phyloP scores from a whole-genome alignment of 2,329 filamentous ascomycete genomes.

The Kalaharituber pfeilii region DNA sequence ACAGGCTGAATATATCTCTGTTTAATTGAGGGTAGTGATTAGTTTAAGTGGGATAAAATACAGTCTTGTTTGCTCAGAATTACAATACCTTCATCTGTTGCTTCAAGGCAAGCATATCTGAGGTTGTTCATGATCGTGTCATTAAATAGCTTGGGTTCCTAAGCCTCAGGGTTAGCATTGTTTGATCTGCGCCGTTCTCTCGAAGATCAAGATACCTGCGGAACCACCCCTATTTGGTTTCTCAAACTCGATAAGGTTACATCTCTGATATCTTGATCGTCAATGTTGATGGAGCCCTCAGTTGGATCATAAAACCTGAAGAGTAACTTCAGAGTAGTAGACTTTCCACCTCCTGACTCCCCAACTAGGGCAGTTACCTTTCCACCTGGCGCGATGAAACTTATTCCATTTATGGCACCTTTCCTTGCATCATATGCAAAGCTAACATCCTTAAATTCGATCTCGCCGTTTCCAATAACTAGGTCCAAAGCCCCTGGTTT shows the following conservation, averaged over 20 bases:
- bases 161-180: no score
- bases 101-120: conserved; percentile 43
- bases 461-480: conserved; percentile 31
- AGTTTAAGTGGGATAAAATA: conserved; percentile 1
- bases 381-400: conserved; percentile 34
- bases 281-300: conserved; percentile 37
- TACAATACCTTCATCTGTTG: conserved; percentile 34
- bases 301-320: conserved; percentile 44
- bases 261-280: conserved; percentile 42
- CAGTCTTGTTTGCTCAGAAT: neutral
- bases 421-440: conserved; percentile 41
- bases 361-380: conserved; percentile 44
- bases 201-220: conserved; percentile 28
- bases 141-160: conserved; percentile 48
- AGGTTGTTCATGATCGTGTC: conserved; percentile 47
- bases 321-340: conserved; percentile 43
- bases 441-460: conserved; percentile 38
- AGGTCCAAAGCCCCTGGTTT: conserved; percentile 32
- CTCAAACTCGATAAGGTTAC: conserved; percentile 42
- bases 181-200: no score
- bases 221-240: conserved; percentile 43
- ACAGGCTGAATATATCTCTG: conserved; percentile 43
- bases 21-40: conserved; percentile 2
- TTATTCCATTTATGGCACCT: conserved; percentile 34
- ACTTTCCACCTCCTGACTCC: conserved; percentile 46